Conservation (phyloP, 352 stramenopile genomes). For the Globisporangium echinulatum region DNA sequence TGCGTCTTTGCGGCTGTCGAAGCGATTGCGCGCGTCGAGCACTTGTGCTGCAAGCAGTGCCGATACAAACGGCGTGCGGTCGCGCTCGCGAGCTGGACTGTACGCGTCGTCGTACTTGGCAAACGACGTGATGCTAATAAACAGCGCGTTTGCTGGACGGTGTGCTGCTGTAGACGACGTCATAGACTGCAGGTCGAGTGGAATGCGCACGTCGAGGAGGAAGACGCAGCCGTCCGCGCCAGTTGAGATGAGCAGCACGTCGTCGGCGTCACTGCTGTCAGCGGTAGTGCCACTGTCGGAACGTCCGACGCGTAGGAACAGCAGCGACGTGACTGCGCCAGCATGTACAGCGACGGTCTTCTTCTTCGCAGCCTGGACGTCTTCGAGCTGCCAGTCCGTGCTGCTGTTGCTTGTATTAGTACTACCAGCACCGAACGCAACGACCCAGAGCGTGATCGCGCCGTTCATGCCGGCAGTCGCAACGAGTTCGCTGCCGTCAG, state of each 20-base stretch:
- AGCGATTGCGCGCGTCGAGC: conserved; percentile 35
- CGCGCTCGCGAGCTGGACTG: conserved; percentile 35
- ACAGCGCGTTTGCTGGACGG: conserved; percentile 39
- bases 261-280: not conserved
- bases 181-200: conserved; percentile 17
- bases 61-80: conserved; percentile 38
- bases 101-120: conserved; percentile 68
- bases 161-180: conserved; percentile 2
- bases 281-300: not conserved
- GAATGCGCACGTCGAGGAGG: conserved; percentile 51
- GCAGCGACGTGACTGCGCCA: conserved; percentile 48
- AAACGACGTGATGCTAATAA: conserved; percentile 53
- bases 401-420: conserved; percentile 1
- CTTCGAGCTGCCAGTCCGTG: conserved; percentile 38
- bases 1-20: conserved; percentile 60
- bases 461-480: conserved; percentile 61
- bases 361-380: conserved; percentile 64
- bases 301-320: conserved; percentile 27
- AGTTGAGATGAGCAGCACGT: conserved; percentile 51
- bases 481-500: conserved; percentile 48
- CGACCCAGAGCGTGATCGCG: conserved; percentile 61
- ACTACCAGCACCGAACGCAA: conserved; percentile 25
- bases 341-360: conserved; percentile 49
- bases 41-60: conserved; percentile 29
- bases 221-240: conserved; percentile 62